Base-by-base conservation (phyloP, 164 flowering plant genomes). In the Chloranthus sessilifolius region DNA sequence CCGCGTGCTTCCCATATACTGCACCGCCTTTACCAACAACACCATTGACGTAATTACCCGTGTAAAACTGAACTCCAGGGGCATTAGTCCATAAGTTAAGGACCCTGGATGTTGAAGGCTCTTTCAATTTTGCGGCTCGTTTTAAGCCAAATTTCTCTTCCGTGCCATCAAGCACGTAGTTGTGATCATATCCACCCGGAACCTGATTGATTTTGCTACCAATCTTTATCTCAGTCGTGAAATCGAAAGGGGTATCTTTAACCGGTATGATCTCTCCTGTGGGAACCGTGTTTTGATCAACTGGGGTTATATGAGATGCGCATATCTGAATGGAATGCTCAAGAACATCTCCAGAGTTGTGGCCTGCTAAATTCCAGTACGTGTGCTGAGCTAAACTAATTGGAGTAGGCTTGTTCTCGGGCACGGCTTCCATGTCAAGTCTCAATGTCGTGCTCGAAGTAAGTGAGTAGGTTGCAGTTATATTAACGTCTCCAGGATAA, bases 21-120 rank as follows among this genome's bases (percentile, higher is more conserved):
- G 87, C 83, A 0, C 84, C 85, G 23, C 79, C 84, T 76, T 85
- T 92, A 2, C 96, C 98, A 12, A 52, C 67, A 48, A 85, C 68
- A 10, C 88, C 94, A 42, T 74, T 64, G n/a, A 85, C 95, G 59
- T 83, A 88, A 58, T 92, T 92, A 5, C 51, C 96, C 2, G 98
- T 92, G 74, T 91, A 91, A 56, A 92, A 86, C 72, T 88, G 98
- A 82, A 92, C 67, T n/a, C 96, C 98, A 3, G 96, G 96, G 12
- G 88, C 88, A 64, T 71, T 61, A 4, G 78, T 85, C 96, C 96
- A 92, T 42, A 88, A 57, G 62, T 85, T 56, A 4, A 92, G 74
- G 26, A 82, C 82, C 68, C 96, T 70, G 8, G 73, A 68, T 65
- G 88, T 74, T 0, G 67, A 61, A 1, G 88, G 94, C 33, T 88